Evolutionary conservation across 129 eudicot species (phyloP), one percentile per base, ranked within the genome.

Genomic region (Oenanthe sinensis): DNA sequence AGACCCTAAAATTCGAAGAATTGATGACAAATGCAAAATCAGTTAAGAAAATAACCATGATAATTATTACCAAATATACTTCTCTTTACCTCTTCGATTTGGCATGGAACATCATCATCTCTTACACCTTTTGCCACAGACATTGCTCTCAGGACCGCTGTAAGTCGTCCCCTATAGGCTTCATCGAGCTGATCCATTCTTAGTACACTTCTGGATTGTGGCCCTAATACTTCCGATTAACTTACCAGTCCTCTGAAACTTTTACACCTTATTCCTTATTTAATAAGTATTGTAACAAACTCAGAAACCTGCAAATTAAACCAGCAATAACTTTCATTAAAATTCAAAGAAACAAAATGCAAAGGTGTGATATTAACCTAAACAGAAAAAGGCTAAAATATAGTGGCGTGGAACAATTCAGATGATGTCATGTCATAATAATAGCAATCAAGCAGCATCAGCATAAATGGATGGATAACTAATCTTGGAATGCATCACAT

Each of bases 1-100:
- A 95, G 92, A 80, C 97, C 97, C 99, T 95, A 81, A 70, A 81
- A 77, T 17, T 0, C 45, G 19, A 50, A 30, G 14, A 72, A 7
- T 30, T 1, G 0, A 14, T 67, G 72, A 67, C 42, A 67, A 67
- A 26, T 30, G 50, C 37, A 67, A 58, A 26, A 43, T 74, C 58
- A 9, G 6, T 67, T 30, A 4, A 67, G 2, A 30, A 67, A 67
- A 13, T 63, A 30, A 67, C 42, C 72, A 67, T 30, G 42, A 30
- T 6, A 1, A 4, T 28, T 28, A 12, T 22, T 22, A 17, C 26
- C 13, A 8, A 8, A 6, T 28, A 11, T 78, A 30, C 16, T 16
- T 50, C 43, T 42, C 72, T 48, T 43, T 84, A 93, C 98, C 96
- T 91, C 97, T 87, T 95, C 98, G 42, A 95, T 91, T 85, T 83